Evolutionary conservation across 2,329 filamentous ascomycete species (phyloP).

Genomic region (Blumeria hordei): DNA sequence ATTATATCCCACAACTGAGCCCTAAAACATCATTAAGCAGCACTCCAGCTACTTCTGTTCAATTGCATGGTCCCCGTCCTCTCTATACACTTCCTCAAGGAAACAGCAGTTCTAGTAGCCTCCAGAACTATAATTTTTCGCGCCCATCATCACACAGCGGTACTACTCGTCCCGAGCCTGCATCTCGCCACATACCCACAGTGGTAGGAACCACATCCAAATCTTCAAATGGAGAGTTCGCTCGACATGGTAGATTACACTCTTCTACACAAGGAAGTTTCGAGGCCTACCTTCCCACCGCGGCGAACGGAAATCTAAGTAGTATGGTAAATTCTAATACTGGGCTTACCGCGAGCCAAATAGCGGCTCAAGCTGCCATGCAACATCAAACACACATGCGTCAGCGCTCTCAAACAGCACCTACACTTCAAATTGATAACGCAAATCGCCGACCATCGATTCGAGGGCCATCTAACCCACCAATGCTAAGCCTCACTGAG

Average conservation of each 20-base stretch:
- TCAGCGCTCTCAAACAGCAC: conserved; percentile 52
- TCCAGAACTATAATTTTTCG: conserved; percentile 28
- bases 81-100: conserved; percentile 24
- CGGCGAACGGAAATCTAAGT: conserved; percentile 16
- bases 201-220: conserved; percentile 20
- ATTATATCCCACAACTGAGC: conserved; percentile 21
- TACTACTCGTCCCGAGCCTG: background rate
- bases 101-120: conserved; percentile 22
- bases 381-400: conserved; percentile 30
- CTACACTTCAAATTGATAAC: conserved; percentile 20
- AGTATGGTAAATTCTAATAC: conserved; percentile 15
- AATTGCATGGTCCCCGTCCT: conserved; percentile 20
- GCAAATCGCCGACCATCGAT: conserved; percentile 10
- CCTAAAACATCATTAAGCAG: conserved; percentile 6
- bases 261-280: conserved; percentile 57
- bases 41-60: conserved; percentile 4
- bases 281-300: conserved; percentile 45
- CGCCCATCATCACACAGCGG: conserved; percentile 19
- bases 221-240: conserved; percentile 15
- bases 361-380: conserved; percentile 58
- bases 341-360: conserved; percentile 41
- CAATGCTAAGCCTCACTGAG: conserved; percentile 38
- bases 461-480: conserved; percentile 31
- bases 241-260: conserved; percentile 34
- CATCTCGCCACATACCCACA: conserved; percentile 7